Evolutionary conservation across 2,329 filamentous ascomycete species (phyloP).

Genomic region (Zopfia rhizophila): DNA sequence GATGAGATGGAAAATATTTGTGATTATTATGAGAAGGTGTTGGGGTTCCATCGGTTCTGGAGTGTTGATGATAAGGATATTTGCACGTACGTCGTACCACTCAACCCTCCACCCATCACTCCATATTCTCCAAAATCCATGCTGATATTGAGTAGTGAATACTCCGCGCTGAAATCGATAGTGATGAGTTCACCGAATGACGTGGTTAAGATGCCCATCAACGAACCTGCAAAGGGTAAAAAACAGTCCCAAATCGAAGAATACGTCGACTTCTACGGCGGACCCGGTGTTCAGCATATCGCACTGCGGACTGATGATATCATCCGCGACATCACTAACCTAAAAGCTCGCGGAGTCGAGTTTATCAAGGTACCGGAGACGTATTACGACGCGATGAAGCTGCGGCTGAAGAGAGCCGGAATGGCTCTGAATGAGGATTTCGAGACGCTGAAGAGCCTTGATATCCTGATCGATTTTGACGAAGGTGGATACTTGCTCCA

Average conservation of each 20-base stretch:
- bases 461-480: conserved; percentile 95
- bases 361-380: conserved; percentile 91
- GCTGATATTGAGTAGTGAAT: conserved; percentile 67
- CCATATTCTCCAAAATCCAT: background rate
- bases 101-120: too few species aligned
- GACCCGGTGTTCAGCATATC: conserved; percentile 92
- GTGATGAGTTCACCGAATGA: conserved; percentile 91
- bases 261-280: conserved; percentile 84
- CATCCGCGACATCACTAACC: conserved; percentile 76
- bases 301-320: conserved; percentile 86
- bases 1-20: conserved; percentile 79
- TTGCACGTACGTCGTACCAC: conserved; percentile 72
- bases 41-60: conserved; percentile 98
- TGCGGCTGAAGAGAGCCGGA: conserved; percentile 72
- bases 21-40: conserved; percentile 83
- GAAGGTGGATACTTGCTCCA: conserved; percentile 85
- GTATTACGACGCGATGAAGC: conserved; percentile 83
- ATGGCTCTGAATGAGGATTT: conserved; percentile 79
- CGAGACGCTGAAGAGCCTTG: conserved; percentile 77
- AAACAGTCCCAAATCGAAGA: conserved; percentile 96
- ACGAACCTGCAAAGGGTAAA: conserved; percentile 90
- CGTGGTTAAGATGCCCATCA: conserved; percentile 97
- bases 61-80: conserved; percentile 93
- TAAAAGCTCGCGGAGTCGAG: conserved; percentile 88
- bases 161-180: conserved; percentile 85